Base-by-base conservation (phyloP, 768 basidiomycete species). In the Russula lepida region DNA sequence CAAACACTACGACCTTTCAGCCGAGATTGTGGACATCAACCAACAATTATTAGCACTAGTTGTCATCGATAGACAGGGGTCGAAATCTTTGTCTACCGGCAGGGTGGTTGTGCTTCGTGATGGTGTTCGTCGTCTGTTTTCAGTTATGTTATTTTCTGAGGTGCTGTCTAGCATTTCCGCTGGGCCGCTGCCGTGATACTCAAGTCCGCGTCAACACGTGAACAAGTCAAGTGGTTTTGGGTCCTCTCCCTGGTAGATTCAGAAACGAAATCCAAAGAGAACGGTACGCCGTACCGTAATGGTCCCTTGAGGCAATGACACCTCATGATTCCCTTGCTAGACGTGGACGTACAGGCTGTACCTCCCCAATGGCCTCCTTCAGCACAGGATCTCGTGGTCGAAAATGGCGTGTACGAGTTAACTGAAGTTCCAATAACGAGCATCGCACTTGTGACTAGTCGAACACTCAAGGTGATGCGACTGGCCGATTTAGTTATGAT, bases 21-120 rank as follows among this genome's bases (percentile, higher is more conserved):
- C 76, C 25, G 79, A 82, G 15, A 78, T 92, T 52, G 78, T 86
- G 19, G 74, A 81, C 25, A 69, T 79, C 49, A 92, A 93, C 70
- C 81, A 80, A 57, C 72, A 72, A 35, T 73, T 97, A 21, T 68
- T 94, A 49, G 73, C 77, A 15, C 78, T 85, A 70, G 88, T 85
- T 1, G 71, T 79, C 2, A 70, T 71, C 21, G 80, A 86, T 60
- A 78, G 81, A 28, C 84, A 85, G 63, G 89, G 88, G 4, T 75
- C 75, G 17, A 94, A 89, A 74, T 72, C 82, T 6, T 73, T 98
- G 49, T 71, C 76, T 17, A 69, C 83, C 0, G 95, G 95, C 3
- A 79, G 97, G 56, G 84, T 98, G 21, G 83, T 98, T 2, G 72
- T 98, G 37, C 74, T 99, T 37, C 83, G 85, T 51, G 87, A 98